Percentiles rank a stretch among this genome's conserved stretches.
Evolutionary conservation across 345 rosid species (phyloP).

Genomic region (Brassica cretica): DNA sequence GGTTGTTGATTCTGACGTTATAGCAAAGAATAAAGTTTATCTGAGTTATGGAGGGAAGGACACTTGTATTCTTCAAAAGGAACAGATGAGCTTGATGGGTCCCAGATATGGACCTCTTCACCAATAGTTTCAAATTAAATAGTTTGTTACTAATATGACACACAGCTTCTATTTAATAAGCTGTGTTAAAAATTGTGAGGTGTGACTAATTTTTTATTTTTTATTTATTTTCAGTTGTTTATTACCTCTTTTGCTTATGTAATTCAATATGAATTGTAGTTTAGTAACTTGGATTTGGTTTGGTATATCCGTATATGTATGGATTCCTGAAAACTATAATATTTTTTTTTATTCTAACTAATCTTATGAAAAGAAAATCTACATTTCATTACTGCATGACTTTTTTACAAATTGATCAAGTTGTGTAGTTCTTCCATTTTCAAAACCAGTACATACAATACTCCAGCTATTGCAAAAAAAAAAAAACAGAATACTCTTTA

Average conservation of each 20-base stretch:
- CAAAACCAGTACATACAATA: slow-evolving; percentile 24
- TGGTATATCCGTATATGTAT: slow-evolving; percentile 1
- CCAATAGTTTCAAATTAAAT: background rate
- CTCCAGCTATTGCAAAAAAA: slow-evolving; percentile 8
- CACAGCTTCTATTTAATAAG: slow-evolving; percentile 37
- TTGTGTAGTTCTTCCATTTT: slow-evolving; percentile 12
- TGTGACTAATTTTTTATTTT: slow-evolving; percentile 27
- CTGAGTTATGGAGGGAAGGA: slow-evolving; percentile 37
- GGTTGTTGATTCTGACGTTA: slow-evolving; percentile 39
- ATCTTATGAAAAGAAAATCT: background rate
- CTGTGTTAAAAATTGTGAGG: slow-evolving; percentile 36
- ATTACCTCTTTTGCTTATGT: slow-evolving; percentile 21
- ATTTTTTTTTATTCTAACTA: background rate
- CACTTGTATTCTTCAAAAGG: slow-evolving; percentile 6
- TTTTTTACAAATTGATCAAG: slow-evolving; percentile 27
- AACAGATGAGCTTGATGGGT: slow-evolving; percentile 28
- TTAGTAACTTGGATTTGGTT: slow-evolving; percentile 22
- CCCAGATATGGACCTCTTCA: slow-evolving; percentile 36
- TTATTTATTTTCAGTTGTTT: slow-evolving; percentile 1
- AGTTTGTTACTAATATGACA: slow-evolving; percentile 17
- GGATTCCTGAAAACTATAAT: background rate
- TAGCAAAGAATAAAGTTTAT: slow-evolving; percentile 26
- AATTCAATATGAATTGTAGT: slow-evolving; percentile 7
- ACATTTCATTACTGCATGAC: slow-evolving; percentile 7
- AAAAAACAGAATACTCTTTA: background rate